Evolutionary conservation across 169 alveolate genomes (phyloP).

Genomic region (Plasmodium relictum): DNA sequence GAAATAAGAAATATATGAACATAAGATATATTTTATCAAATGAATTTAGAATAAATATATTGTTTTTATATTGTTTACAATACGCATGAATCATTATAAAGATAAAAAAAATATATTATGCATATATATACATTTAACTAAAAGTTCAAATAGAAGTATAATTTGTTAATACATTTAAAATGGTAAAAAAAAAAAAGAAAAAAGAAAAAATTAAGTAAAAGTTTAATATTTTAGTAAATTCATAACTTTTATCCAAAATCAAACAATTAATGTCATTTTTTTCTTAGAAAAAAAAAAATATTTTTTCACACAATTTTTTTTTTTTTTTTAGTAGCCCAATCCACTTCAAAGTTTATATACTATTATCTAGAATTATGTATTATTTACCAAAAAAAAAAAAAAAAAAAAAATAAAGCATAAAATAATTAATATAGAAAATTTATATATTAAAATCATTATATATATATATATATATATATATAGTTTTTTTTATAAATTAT

Average conservation of each 20-base stretch:
- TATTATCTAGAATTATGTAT: not conserved
- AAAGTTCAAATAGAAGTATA: slow-evolving; percentile 29
- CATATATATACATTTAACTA: slow-evolving; percentile 3
- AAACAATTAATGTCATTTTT: slow-evolving; percentile 21
- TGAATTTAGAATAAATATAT: slow-evolving; percentile 9
- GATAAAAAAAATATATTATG: slow-evolving; percentile 7
- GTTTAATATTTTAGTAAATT: slow-evolving; percentile 8
- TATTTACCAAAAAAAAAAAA: not conserved
- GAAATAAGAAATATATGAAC: slow-evolving; percentile 20
- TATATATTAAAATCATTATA: no score
- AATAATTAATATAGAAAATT: no score
- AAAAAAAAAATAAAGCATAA: not conserved
- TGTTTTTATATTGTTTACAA: slow-evolving; percentile 15
- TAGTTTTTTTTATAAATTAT: no score
- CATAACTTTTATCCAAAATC: slow-evolving; percentile 14
- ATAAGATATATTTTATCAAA: slow-evolving; percentile 21
- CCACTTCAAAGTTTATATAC: not conserved
- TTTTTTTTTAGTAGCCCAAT: not conserved
- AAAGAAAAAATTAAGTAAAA: slow-evolving; percentile 19
- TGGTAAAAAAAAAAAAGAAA: slow-evolving; percentile 16
- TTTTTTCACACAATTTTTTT: not conserved
- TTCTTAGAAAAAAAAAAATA: not conserved
- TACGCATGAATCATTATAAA: not conserved
- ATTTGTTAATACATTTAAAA: slow-evolving; percentile 4
- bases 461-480: no score